phyloP scores from a whole-genome alignment of 2,329 filamentous ascomycete genomes.

The Plectosphaerella sp. region DNA sequence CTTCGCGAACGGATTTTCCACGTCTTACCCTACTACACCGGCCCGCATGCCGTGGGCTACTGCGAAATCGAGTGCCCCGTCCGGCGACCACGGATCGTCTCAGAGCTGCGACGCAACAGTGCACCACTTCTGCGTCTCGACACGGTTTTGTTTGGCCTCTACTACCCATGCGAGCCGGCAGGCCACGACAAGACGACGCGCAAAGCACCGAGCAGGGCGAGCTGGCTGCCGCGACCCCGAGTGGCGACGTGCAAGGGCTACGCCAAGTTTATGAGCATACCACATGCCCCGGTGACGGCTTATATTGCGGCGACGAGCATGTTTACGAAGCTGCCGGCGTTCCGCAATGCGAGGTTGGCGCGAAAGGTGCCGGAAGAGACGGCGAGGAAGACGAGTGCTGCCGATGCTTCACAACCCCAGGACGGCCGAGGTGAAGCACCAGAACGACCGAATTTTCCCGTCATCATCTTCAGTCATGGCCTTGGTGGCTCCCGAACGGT shows the following conservation, averaged over 20 bases:
- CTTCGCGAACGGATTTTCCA: constrained; percentile 34
- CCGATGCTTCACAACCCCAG: neutral
- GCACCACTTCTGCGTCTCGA: constrained; percentile 36
- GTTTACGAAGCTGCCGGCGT: constrained; percentile 62
- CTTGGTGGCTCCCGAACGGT: constrained; percentile 59
- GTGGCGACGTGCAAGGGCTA: constrained; percentile 54
- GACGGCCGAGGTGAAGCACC: constrained; percentile 26
- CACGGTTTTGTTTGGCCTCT: constrained; percentile 61
- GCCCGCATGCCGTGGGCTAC: constrained; percentile 64
- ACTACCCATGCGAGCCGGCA: constrained; percentile 52
- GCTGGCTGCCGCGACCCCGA: constrained; percentile 59
- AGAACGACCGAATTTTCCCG: constrained; percentile 48
- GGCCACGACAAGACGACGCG: constrained; percentile 6
- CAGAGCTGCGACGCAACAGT: constrained; percentile 31
- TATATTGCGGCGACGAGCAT: constrained; percentile 54
- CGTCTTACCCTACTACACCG: constrained; percentile 56
- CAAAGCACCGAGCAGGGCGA: constrained; percentile 43
- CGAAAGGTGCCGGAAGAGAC: constrained; percentile 44
- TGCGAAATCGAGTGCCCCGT: constrained; percentile 63
- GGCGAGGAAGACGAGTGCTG: constrained; percentile 11
- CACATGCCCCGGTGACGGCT: constrained; percentile 40
- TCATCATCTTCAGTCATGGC: constrained; percentile 64
- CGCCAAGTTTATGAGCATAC: constrained; percentile 54
- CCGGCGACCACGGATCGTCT: constrained; percentile 31
- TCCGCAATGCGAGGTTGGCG: constrained; percentile 55